Evolutionary conservation across 106 monocot genomes (phyloP).

Genomic region (Triglochin maritima): DNA sequence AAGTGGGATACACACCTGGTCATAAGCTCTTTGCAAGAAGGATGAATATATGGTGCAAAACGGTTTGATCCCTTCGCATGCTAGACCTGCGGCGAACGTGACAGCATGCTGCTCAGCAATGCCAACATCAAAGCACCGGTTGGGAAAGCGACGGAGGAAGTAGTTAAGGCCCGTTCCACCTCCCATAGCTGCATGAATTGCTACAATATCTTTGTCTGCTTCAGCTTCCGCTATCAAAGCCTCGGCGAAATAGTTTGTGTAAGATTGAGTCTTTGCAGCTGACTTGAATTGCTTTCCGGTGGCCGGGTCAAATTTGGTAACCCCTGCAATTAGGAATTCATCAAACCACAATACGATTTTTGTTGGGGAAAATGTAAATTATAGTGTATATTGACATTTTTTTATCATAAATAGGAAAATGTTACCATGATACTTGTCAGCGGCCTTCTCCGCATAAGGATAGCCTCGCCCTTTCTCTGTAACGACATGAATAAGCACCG

Average conservation of each 20-base stretch:
- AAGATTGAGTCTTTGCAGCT: constrained; percentile 49
- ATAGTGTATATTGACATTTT: not conserved
- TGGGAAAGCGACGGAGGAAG: constrained; percentile 89
- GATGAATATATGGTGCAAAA: constrained; percentile 94
- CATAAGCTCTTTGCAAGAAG: constrained; percentile 86
- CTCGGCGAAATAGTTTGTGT: constrained; percentile 85
- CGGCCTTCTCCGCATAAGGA: constrained; percentile 85
- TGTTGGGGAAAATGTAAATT: not conserved
- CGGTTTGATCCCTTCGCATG: constrained; percentile 87
- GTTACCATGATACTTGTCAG: constrained; percentile 92
- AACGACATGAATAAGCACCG: constrained; percentile 88
- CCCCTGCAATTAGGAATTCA: constrained; percentile 27
- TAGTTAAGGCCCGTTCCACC: constrained; percentile 88
- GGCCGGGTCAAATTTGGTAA: constrained; percentile 81
- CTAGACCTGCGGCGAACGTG: constrained; percentile 89
- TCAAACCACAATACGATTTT: not conserved
- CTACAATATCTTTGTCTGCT: constrained; percentile 61
- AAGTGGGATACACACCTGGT: constrained; percentile 41
- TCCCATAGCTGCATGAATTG: constrained; percentile 96
- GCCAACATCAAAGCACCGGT: constrained; percentile 84
- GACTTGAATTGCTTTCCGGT: constrained; percentile 89
- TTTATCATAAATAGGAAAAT: not conserved
- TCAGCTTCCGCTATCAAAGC: constrained; percentile 93
- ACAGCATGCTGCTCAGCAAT: constrained; percentile 98
- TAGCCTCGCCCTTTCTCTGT: constrained; percentile 94